Conservation (phyloP, 2,329 filamentous ascomycete genomes). For the Clonostachys sp. region DNA sequence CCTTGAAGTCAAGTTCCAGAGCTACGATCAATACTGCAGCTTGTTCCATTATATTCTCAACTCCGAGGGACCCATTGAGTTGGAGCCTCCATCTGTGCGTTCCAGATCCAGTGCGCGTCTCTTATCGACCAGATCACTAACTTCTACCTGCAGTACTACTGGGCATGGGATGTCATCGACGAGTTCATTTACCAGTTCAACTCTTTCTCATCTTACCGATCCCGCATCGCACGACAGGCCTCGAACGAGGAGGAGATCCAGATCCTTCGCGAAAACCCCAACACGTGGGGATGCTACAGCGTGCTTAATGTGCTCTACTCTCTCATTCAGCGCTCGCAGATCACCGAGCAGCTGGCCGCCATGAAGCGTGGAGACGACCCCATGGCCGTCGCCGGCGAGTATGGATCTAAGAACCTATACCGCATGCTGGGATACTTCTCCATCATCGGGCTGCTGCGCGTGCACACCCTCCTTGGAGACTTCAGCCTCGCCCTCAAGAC, state of each 20-base stretch:
- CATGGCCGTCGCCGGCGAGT: conserved; percentile 84
- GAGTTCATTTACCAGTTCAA: conserved; percentile 99
- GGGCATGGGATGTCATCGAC: conserved; percentile 99
- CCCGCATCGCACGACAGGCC: conserved; percentile 78
- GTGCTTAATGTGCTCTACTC: conserved; percentile 99
- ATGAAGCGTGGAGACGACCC: conserved; percentile 94
- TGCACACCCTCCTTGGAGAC: conserved; percentile 94
- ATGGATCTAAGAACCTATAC: conserved; percentile 90
- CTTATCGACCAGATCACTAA: neutral
- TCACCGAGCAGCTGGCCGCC: conserved; percentile 92
- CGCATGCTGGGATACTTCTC: conserved; percentile 99
- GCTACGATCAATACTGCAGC: conserved; percentile 99
- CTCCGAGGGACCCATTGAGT: conserved; percentile 96
- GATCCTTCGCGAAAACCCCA: conserved; percentile 91
- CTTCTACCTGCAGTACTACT: conserved; percentile 70
- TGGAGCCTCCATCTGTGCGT: conserved; percentile 93
- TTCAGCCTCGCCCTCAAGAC: conserved; percentile 98
- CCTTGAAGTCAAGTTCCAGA: conserved; percentile 94
- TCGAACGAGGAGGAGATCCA: conserved; percentile 89
- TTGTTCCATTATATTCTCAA: conserved; percentile 99
- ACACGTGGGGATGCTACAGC: conserved; percentile 99
- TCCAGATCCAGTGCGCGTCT: conserved; percentile 2
- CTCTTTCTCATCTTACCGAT: conserved; percentile 96
- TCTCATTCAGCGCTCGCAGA: conserved; percentile 95
- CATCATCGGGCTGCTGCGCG: conserved; percentile 92